A percentile compares a stretch with the other conserved stretches of the same genome.
These are phyloP conservation scores for Macrophomina tecta DNA, from an alignment of 2,329 filamentous ascomycete genomes.

Conservation along the genomic window DNA sequence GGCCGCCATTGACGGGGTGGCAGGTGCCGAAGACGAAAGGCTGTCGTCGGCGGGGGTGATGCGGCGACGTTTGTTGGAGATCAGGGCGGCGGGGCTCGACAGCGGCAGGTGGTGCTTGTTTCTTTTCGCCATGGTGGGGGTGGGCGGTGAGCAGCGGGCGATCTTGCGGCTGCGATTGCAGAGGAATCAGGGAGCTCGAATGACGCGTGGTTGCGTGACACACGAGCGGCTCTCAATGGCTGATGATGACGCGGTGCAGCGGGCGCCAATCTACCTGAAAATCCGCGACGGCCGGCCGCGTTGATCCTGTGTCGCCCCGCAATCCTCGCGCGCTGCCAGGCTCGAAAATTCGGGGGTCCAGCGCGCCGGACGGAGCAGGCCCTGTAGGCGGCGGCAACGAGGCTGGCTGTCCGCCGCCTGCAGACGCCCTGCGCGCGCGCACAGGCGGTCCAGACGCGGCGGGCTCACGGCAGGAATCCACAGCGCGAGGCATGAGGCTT, in stretches of 20 bases:
- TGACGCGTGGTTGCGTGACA: constrained; percentile 22
- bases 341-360: neutral
- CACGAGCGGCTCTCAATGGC: neutral
- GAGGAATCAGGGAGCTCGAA: neutral
- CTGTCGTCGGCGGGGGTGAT: neutral
- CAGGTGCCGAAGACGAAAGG: neutral
- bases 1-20: neutral
- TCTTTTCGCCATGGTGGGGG: constrained; percentile 19
- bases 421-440: too few species aligned
- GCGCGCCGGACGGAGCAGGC: neutral
- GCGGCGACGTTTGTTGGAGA: constrained; percentile 27
- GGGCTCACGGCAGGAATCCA: too few species aligned
- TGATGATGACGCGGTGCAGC: constrained; percentile 2
- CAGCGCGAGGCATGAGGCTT: neutral
- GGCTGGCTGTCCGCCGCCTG: too few species aligned
- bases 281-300: neutral
- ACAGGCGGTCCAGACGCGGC: too few species aligned
- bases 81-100: constrained; percentile 9
- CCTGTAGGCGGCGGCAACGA: neutral
- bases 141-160: neutral
- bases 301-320: neutral
- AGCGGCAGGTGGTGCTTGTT: constrained; percentile 23
- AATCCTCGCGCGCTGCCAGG: neutral
- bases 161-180: neutral
- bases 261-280: constrained; percentile 11